Base-by-base conservation (phyloP, 192 early-diverging fungal genomes). In the Rhizophagus clarus region DNA sequence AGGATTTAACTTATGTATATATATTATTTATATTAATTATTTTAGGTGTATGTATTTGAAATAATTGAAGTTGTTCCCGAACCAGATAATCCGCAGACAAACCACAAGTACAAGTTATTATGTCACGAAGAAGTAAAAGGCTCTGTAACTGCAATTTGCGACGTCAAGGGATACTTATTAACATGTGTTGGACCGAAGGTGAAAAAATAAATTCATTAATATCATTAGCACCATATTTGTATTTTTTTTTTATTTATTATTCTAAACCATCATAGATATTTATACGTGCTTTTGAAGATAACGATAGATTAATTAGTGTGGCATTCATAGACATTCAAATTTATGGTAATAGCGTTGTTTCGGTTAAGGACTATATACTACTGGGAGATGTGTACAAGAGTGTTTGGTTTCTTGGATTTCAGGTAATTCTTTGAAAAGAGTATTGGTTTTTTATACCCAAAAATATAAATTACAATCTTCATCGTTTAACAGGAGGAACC, bases 61-160 rank as follows among this genome's bases (percentile, higher is more conserved):
- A 90, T 98, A 51, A 94, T 97, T 85, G 96, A 97, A 84, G 96
- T 99, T 47, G 96, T 99, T 40, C 98, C 98, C 7, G 96, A 98
- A 82, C 92, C 93, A 0, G 94, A 95, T 61, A 94, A 94, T 69
- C 97, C 98, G 34, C 95, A 96, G 84, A 97, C 96, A 1, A 96
- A 95, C 81, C 96, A 96, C 81, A 93, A 93, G 77, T 92, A 97
- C 77, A 98, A 99, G 78, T 80, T 94, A 69, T 82, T 97, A 32
- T 94, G 89, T 74, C 87, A 86, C 17, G 93, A 94, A 69, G 96
- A 98, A 68, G 91, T 97, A 32, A 96, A 95, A 75, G 94, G 93
- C 24, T 88, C 96, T 17, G 93, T 99, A 24, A 94, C 93, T 20
- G 92, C 95, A 7, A 83, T 99, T 71, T 94, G 92, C 73, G 92